Base-by-base conservation (phyloP, 2,329 filamentous ascomycete species). In the Gaeumannomyces sp. region DNA sequence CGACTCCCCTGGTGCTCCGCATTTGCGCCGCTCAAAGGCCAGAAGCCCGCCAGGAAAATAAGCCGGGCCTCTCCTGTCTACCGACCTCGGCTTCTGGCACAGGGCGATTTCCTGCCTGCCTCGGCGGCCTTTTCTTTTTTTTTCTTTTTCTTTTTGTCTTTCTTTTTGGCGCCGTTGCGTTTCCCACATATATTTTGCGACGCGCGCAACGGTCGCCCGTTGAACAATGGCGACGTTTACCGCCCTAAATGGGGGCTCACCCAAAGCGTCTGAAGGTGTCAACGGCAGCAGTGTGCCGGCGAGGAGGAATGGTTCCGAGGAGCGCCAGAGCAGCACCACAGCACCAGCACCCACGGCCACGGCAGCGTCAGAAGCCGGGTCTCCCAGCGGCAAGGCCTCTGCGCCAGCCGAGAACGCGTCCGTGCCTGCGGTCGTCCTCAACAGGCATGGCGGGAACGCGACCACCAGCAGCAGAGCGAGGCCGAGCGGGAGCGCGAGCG, bases 171-270 rank as follows among this genome's bases (percentile, higher is more conserved):
- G 35, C 25, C 27, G 25, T 29, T 38, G 57, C 35, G 28, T 33
- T 33, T 56, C 50, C 27, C 7, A 56, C 8, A 28, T 16, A 56
- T 29, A 62, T 5, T 11, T 3, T 33, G 7, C 27, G 38, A 58
- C 27, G 10, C 11, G 29, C 50, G 61, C 50, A 53, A 53, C 53
- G 29, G 28, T 27, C 29, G 58, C 64, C 65, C 68, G 68, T 66
- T 69, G 68, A 69, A 74, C 70, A 69, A 84, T 84, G 82, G 78
- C 82, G 56, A 73, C 78, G n/a, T 83, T 83, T 66, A 82, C 77
- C 35, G 79, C 80, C 68, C 78, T 84, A n/a, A 83, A 83, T 67
- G 79, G 81, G 68, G 77, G 74, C 69, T 82, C 80, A 66, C 81
- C 79, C 60, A 82, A 78, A 69, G 72, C 73, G 31, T 70, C 75